Percentiles rank a stretch among this genome's conserved stretches.
Conservation (phyloP, 2,329 filamentous ascomycete genomes). For the Anthostomella pinea region DNA sequence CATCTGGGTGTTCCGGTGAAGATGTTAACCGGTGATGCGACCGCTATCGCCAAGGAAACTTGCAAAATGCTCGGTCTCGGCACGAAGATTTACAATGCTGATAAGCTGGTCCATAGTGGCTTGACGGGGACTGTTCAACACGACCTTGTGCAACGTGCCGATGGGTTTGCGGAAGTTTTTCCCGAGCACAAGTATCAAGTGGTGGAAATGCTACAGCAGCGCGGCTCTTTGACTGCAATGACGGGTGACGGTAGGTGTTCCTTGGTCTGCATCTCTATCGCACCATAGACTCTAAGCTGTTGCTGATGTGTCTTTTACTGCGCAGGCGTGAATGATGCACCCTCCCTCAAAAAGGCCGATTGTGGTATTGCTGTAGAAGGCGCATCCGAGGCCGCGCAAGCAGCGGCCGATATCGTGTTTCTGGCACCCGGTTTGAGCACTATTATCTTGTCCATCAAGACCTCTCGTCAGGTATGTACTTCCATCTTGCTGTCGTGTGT, state of each 20-base stretch:
- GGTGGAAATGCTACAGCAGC: constrained; percentile 72
- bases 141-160: constrained; percentile 72
- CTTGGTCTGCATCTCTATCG: background rate
- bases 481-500: too few species aligned
- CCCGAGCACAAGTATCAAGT: constrained; percentile 76
- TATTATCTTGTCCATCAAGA: constrained; percentile 72
- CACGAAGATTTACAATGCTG: constrained; percentile 79
- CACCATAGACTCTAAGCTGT: background rate
- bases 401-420: constrained; percentile 72
- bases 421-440: constrained; percentile 69
- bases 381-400: constrained; percentile 69
- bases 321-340: constrained; percentile 69
- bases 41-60: constrained; percentile 77
- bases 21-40: constrained; percentile 80
- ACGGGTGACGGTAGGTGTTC: constrained; percentile 58
- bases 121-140: constrained; percentile 70
- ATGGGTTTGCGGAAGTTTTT: constrained; percentile 73
- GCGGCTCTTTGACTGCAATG: constrained; percentile 72
- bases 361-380: constrained; percentile 73
- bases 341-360: constrained; percentile 71
- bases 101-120: constrained; percentile 74
- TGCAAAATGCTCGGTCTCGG: constrained; percentile 79
- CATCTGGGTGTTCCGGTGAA: constrained; percentile 74
- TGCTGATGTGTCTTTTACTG: too few species aligned
- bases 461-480: constrained; percentile 53